Evolutionary conservation across 2,329 filamentous ascomycete species (phyloP), one percentile per base, ranked within the genome.

Genomic region (Penicillium sp.): DNA sequence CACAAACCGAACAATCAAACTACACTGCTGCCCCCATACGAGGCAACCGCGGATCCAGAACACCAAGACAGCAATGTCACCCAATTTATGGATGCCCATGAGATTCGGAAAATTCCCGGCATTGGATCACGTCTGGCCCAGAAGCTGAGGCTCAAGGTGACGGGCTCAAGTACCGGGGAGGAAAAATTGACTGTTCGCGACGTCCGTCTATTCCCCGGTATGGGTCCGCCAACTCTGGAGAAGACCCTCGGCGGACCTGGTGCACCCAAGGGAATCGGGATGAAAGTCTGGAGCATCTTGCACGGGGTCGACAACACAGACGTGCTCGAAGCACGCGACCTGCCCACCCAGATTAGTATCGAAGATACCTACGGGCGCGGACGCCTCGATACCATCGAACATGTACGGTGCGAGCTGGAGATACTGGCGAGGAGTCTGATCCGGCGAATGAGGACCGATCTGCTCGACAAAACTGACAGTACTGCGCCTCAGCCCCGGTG

Each of bases 1-100:
- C 87, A 97, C 74, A 98, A 98, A 78, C 94, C 94, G 0, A 88
- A 89, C 60, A 89, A 87, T 62, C 95, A 98, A 76, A 98, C 94
- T 0, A 92, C 91, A 0, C 80, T 98, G 7, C 77, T 96, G 46
- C 87, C 90, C 5, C 85, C 89, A 1, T 85, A 85, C 57, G 79
- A 81, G 3, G 68, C 65, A 25, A 57, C 57, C 14, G 26, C 64
- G 37, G 63, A 65, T 38, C 61, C 57, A 6, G 40, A 63, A 2
- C 68, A 75, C 30, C 25, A 30, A 16, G 38, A 25, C 14, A 81
- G 79, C 66, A 87, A 88, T 61, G 83, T 90, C 13, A 81, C 81
- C 6, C 73, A 75, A 0, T 98, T 98, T 71, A 82, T 98, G 68
- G 92, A 95, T 68, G 73, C 71, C 2, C 88, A 93, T 71, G 87